A percentile compares a stretch with the other conserved stretches of the same genome.
Evolutionary conservation across 805 yeast species (phyloP).

Genomic region (Ogataea ramenticola): DNA sequence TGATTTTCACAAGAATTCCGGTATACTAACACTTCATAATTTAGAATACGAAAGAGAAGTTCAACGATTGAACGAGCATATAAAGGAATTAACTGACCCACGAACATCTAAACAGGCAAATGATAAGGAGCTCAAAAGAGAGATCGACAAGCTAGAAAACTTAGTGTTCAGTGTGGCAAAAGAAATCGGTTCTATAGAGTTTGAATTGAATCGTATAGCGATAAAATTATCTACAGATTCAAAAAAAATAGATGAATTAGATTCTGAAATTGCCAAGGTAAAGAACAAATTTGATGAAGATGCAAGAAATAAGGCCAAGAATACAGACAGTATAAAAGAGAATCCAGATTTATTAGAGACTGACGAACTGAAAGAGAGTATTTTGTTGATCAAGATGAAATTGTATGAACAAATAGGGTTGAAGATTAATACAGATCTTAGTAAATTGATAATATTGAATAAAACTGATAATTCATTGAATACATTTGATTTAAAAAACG

Average conservation of each 20-base stretch:
- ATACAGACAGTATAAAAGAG: not conserved
- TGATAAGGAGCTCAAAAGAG: not conserved
- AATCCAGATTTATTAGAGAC: not conserved
- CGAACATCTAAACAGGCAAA: not conserved
- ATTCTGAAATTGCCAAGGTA: not conserved
- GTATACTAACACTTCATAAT: not conserved
- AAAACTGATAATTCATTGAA: slow-evolving; percentile 38
- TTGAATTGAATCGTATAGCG: not conserved
- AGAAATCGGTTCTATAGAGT: not conserved
- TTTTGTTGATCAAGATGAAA: slow-evolving; percentile 41
- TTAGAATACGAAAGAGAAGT: not conserved
- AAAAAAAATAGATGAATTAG: not conserved
- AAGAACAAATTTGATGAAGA: not conserved
- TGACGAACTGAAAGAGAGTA: slow-evolving; percentile 28
- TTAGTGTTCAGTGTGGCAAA: not conserved
- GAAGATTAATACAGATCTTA: slow-evolving; percentile 32
- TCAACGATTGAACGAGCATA: not conserved
- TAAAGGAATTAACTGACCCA: not conserved
- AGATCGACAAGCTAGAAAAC: not conserved
- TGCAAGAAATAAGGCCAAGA: slow-evolving; percentile 5
- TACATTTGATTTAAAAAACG: slow-evolving; percentile 40
- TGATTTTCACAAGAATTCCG: too few species aligned
- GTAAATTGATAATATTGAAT: slow-evolving; percentile 42
- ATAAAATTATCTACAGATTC: not conserved
- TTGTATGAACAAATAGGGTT: slow-evolving; percentile 57